phyloP scores from a whole-genome alignment of 2,329 filamentous ascomycete genomes.

The Exophiala oligosperma region DNA sequence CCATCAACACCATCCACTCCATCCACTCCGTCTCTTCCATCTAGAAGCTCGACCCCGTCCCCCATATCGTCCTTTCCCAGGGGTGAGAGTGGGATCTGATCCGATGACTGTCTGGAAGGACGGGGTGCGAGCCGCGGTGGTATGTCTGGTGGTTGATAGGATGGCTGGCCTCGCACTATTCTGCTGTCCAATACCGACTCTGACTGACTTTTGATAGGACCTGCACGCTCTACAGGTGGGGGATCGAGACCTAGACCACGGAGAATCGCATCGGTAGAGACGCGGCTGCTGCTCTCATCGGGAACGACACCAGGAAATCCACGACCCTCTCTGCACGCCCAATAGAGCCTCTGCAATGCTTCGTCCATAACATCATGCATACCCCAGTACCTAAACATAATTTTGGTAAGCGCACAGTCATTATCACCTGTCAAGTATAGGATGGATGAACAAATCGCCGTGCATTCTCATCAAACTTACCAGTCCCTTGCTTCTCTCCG shows the following conservation, averaged over 20 bases:
- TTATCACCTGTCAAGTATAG: background rate
- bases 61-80: background rate
- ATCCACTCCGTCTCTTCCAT: background rate
- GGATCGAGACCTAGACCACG: slow-evolving; percentile 19
- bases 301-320: slow-evolving; percentile 23
- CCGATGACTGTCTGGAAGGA: slow-evolving; percentile 2
- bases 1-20: slow-evolving; percentile 2
- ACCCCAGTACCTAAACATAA: slow-evolving; percentile 16
- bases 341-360: slow-evolving; percentile 24
- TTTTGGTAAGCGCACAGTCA: background rate
- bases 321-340: slow-evolving; percentile 20
- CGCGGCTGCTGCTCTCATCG: slow-evolving; percentile 19
- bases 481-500: slow-evolving; percentile 25
- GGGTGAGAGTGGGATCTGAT: background rate
- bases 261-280: slow-evolving; percentile 24
- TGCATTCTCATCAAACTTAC: slow-evolving; percentile 7
- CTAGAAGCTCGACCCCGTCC: background rate
- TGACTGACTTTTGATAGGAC: slow-evolving; percentile 3
- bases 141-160: slow-evolving; percentile 8
- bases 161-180: background rate
- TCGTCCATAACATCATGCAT: slow-evolving; percentile 24
- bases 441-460: background rate
- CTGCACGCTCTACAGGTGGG: slow-evolving; percentile 13
- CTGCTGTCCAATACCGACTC: slow-evolving; percentile 8
- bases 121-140: slow-evolving; percentile 2